A percentile compares a stretch with the other conserved stretches of the same genome.
Evolutionary conservation across 768 basidiomycete species (phyloP).

Genomic region (Serendipita sp.): DNA sequence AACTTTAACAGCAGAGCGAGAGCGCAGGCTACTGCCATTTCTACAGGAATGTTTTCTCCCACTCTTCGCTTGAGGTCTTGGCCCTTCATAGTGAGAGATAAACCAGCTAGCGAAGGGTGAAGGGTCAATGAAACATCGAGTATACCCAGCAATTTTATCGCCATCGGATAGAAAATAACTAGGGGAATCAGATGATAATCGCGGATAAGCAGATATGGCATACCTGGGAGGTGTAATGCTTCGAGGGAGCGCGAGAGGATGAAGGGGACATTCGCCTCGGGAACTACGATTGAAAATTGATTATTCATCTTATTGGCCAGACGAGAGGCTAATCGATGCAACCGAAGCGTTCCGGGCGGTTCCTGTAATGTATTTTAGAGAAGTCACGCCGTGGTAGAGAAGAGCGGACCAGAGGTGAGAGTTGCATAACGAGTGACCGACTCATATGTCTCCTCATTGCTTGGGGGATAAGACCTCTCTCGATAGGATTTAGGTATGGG

Average conservation of each 20-base stretch:
- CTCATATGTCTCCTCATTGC: constrained; percentile 56
- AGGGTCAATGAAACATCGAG: constrained; percentile 46
- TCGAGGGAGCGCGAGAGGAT: constrained; percentile 64
- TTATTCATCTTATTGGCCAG: constrained; percentile 22
- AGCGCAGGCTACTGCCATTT: constrained; percentile 42
- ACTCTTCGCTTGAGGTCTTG: constrained; percentile 32
- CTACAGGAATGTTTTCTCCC: constrained; percentile 52
- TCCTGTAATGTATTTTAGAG: too few species aligned
- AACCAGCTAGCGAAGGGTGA: constrained; percentile 37
- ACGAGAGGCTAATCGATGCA: not conserved
- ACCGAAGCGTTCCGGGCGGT: not conserved
- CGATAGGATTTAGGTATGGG: constrained; percentile 61
- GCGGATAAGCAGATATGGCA: constrained; percentile 9
- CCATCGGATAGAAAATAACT: constrained; percentile 52
- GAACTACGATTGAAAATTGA: constrained; percentile 35
- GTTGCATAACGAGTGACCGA: constrained; percentile 45
- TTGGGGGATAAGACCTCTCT: constrained; percentile 38
- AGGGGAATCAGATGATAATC: constrained; percentile 13
- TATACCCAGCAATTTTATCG: constrained; percentile 41
- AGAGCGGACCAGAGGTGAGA: constrained; percentile 52
- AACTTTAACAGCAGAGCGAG: constrained; percentile 65
- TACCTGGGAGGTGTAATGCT: constrained; percentile 17
- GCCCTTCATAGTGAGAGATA: constrained; percentile 21
- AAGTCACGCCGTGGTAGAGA: too few species aligned
- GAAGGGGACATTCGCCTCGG: constrained; percentile 61